These are phyloP conservation scores for Botrytis aclada DNA, from an alignment of 2,329 filamentous ascomycete species.

Conservation along the genomic window DNA sequence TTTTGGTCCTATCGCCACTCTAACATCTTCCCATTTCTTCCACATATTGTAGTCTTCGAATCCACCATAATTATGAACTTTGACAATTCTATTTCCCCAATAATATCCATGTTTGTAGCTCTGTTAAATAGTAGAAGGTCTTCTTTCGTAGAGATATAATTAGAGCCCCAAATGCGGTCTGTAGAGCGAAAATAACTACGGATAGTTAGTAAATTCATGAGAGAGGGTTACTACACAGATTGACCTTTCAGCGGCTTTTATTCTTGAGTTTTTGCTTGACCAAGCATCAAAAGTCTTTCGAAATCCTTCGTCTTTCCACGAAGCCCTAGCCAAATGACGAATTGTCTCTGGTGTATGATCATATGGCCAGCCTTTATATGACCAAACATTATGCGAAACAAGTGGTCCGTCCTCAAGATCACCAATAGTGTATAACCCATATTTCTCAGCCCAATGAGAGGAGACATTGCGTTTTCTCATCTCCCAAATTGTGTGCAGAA, in stretches of 20 bases:
- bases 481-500: not conserved
- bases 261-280: not conserved
- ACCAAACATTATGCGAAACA: not conserved
- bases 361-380: not conserved
- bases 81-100: not conserved
- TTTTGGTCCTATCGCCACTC: not conserved
- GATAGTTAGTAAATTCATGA: not conserved
- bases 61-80: not conserved
- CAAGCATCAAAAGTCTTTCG: not conserved
- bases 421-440: not conserved
- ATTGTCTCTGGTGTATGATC: not conserved
- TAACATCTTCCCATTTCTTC: not conserved
- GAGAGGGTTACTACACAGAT: rapidly evolving
- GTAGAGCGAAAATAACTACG: not conserved
- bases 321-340: not conserved
- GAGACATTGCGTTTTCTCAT: not conserved
- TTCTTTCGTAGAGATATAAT: not conserved
- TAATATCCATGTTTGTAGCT: not conserved
- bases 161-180: not conserved
- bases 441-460: not conserved
- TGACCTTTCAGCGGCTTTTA: not conserved
- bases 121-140: not conserved
- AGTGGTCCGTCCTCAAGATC: not conserved
- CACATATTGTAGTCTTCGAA: not conserved
- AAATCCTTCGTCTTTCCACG: not conserved